phyloP scores from a whole-genome alignment of 352 stramenopile species.

The Phytophthora nicotianae region DNA sequence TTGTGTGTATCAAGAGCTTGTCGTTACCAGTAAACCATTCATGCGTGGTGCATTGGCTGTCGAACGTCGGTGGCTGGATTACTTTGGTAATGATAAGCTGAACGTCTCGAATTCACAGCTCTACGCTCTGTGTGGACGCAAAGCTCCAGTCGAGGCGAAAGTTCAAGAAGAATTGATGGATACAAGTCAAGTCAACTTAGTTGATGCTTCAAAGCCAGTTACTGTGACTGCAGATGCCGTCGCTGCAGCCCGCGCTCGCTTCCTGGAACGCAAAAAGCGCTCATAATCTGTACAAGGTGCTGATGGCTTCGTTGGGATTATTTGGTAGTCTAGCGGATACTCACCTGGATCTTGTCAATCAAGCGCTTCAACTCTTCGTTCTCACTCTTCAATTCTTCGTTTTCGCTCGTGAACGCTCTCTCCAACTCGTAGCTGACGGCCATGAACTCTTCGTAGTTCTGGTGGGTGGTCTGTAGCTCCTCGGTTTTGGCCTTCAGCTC shows the following conservation, averaged over 20 bases:
- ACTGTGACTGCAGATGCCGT: constrained; percentile 37
- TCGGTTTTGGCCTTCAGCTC: constrained; percentile 67
- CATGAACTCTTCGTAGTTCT: constrained; percentile 23
- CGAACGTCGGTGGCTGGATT: constrained; percentile 55
- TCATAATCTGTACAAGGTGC: too few relatives aligned
- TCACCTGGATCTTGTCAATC: constrained; percentile 6
- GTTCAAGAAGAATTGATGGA: background rate
- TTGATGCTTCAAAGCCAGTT: constrained; percentile 5
- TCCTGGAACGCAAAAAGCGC: constrained; percentile 46
- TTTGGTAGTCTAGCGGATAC: background rate
- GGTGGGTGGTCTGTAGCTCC: constrained; percentile 16
- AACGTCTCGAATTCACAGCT: constrained; percentile 40
- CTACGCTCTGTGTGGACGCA: constrained; percentile 56
- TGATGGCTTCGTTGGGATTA: background rate
- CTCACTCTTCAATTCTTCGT: constrained; percentile 15
- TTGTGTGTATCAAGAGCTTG: constrained; percentile 79
- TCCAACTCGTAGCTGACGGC: constrained; percentile 17
- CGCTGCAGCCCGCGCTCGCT: constrained; percentile 48
- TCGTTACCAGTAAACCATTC: constrained; percentile 73
- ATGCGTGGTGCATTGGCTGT: constrained; percentile 64
- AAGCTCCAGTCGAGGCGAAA: constrained; percentile 11
- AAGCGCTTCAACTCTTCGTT: constrained; percentile 12
- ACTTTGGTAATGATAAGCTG: constrained; percentile 42
- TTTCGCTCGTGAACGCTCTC: constrained; percentile 15
- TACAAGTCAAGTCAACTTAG: background rate